phyloP scores from a whole-genome alignment of 176 grass and related monocot species.

The Leersia perrieri region DNA sequence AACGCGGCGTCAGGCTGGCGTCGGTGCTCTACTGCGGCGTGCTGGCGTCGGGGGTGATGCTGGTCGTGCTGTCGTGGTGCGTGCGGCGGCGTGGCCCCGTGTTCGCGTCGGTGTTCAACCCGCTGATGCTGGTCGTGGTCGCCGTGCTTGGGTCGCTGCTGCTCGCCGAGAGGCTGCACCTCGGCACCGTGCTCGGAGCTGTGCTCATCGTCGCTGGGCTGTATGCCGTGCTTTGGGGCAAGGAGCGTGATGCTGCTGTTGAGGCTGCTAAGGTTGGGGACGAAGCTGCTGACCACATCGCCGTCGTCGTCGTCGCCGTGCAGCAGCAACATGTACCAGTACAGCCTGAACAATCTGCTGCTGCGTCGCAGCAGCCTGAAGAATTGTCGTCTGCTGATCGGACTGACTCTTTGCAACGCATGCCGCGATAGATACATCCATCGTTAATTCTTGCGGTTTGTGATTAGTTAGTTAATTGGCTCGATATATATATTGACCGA shows the following conservation, averaged over 20 bases:
- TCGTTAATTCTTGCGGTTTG: neutral
- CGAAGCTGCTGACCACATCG: neutral
- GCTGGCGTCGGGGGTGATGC: conserved; percentile 49
- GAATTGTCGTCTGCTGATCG: neutral
- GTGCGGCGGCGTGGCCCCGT: conserved; percentile 61
- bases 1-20: conserved; percentile 48
- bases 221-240: conserved; percentile 88
- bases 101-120: conserved; percentile 83
- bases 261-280: conserved; percentile 27
- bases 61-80: conserved; percentile 78
- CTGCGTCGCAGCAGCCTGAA: neutral
- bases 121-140: conserved; percentile 71
- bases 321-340: neutral
- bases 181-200: conserved; percentile 67
- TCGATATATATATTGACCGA: too few species aligned
- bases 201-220: conserved; percentile 64
- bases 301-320: conserved; percentile 15
- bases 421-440: neutral
- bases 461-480: neutral
- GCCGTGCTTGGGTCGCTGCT: conserved; percentile 69
- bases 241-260: conserved; percentile 42
- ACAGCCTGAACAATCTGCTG: neutral
- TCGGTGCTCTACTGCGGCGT: conserved; percentile 57
- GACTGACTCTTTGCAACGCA: neutral
- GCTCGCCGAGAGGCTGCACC: conserved; percentile 65